These are phyloP conservation scores for Metroxylon sagu DNA, from an alignment of 176 grass and related monocot species.

Conservation along the genomic window DNA sequence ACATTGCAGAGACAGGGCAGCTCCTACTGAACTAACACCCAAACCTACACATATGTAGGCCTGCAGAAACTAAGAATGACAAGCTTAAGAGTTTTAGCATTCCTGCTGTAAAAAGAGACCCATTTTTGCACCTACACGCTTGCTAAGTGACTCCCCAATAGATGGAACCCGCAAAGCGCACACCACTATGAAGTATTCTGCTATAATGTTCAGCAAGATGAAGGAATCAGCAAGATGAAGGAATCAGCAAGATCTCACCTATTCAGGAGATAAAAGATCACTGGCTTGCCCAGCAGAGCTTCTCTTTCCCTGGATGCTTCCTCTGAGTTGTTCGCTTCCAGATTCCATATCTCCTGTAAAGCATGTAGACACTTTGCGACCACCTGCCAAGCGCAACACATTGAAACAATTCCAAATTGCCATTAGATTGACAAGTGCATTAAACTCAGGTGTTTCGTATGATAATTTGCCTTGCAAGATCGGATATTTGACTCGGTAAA, in stretches of 20 bases:
- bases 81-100: too few species aligned
- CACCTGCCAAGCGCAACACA: constrained; percentile 38
- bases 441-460: not conserved
- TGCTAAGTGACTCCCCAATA: too few species aligned
- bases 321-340: constrained; percentile 75
- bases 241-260: constrained; percentile 34
- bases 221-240: too few species aligned
- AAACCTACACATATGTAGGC: too few species aligned
- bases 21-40: too few species aligned
- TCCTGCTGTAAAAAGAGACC: too few species aligned
- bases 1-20: too few species aligned
- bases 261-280: constrained; percentile 87
- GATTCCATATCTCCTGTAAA: constrained; percentile 90
- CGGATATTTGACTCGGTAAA: not conserved
- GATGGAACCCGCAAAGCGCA: too few species aligned
- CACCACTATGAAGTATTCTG: too few species aligned
- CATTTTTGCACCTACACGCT: too few species aligned
- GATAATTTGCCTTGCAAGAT: not conserved
- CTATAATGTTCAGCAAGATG: too few species aligned
- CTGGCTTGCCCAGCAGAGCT: constrained; percentile 65
- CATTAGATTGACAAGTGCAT: not conserved
- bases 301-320: constrained; percentile 85
- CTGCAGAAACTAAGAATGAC: too few species aligned
- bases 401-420: not conserved
- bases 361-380: constrained; percentile 87